Percentiles rank a stretch among this genome's conserved stretches.
Evolutionary conservation across 345 rosid species (phyloP).

Genomic region (Viola odorata): DNA sequence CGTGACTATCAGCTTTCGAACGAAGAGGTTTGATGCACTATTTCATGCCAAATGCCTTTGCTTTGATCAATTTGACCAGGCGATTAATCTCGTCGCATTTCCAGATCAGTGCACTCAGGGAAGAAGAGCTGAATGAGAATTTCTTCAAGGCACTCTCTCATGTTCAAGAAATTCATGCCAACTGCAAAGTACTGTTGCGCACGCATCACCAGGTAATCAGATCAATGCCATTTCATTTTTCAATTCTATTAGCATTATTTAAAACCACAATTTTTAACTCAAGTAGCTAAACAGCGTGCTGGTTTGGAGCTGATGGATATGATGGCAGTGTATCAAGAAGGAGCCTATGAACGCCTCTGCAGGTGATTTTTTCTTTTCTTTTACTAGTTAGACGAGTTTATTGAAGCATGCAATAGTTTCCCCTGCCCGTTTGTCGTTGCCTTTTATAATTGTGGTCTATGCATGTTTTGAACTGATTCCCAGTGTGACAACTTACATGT

Average conservation of each 20-base stretch:
- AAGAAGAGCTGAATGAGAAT: slow-evolving; percentile 68
- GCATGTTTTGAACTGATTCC: too few species aligned
- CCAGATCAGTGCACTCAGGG: slow-evolving; percentile 84
- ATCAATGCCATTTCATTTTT: background rate
- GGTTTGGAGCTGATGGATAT: slow-evolving; percentile 99
- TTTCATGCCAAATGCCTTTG: background rate
- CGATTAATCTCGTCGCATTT: too few species aligned
- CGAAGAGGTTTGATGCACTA: slow-evolving; percentile 55
- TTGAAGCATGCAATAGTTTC: background rate
- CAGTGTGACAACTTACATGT: too few species aligned
- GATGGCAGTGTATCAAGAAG: slow-evolving; percentile 99
- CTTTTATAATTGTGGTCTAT: too few species aligned
- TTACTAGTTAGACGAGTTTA: background rate
- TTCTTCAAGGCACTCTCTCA: slow-evolving; percentile 94
- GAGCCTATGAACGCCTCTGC: slow-evolving; percentile 97
- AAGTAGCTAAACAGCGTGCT: slow-evolving; percentile 60
- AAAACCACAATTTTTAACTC: background rate
- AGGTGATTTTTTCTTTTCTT: slow-evolving; percentile 37
- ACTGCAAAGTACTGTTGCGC: slow-evolving; percentile 86
- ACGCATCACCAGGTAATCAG: slow-evolving; percentile 84
- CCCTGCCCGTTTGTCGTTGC: too few species aligned
- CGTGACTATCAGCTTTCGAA: slow-evolving; percentile 90
- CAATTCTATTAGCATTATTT: background rate
- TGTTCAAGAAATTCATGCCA: slow-evolving; percentile 93
- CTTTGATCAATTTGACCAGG: slow-evolving; percentile 11